Evolutionary conservation across 495 filamentous ascomycete species (phyloP).

Genomic region (Cenococcum geophilum): DNA sequence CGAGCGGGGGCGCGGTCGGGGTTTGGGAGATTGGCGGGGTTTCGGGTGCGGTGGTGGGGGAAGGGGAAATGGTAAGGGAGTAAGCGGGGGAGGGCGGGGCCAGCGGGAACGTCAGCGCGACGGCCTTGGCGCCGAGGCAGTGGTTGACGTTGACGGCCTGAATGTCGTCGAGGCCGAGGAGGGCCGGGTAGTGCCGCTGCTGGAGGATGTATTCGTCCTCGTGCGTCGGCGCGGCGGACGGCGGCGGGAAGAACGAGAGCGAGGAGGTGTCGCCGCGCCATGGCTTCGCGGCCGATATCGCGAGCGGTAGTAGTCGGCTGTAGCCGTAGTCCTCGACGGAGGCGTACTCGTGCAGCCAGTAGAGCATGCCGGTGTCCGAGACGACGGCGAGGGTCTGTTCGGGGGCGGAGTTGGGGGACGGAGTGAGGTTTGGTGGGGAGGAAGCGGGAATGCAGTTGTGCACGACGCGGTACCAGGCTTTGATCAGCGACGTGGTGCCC

Average conservation of each 20-base stretch:
- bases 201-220: background rate
- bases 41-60: background rate
- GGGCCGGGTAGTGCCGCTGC: slow-evolving; percentile 15
- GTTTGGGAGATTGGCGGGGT: too few relatives aligned
- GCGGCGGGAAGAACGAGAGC: background rate
- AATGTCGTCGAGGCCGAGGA: slow-evolving; percentile 45
- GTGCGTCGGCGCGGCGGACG: background rate
- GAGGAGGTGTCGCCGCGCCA: background rate
- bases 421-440: background rate
- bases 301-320: slow-evolving; percentile 49
- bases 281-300: slow-evolving; percentile 20
- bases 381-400: slow-evolving; percentile 54
- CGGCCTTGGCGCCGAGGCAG: slow-evolving; percentile 70
- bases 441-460: slow-evolving; percentile 26
- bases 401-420: background rate
- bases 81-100: too few relatives aligned
- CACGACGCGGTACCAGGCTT: slow-evolving; percentile 61
- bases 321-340: slow-evolving; percentile 72
- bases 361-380: slow-evolving; percentile 57
- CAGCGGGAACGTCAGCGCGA: slow-evolving; percentile 68
- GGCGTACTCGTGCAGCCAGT: slow-evolving; percentile 72
- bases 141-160: slow-evolving; percentile 63
- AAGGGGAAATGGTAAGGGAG: too few relatives aligned
- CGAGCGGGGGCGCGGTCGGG: background rate
- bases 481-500: slow-evolving; percentile 69